Percentiles rank a stretch among this genome's conserved stretches.
phyloP scores from a whole-genome alignment of 768 basidiomycete species.

The Kwoniella mangroviensis region DNA sequence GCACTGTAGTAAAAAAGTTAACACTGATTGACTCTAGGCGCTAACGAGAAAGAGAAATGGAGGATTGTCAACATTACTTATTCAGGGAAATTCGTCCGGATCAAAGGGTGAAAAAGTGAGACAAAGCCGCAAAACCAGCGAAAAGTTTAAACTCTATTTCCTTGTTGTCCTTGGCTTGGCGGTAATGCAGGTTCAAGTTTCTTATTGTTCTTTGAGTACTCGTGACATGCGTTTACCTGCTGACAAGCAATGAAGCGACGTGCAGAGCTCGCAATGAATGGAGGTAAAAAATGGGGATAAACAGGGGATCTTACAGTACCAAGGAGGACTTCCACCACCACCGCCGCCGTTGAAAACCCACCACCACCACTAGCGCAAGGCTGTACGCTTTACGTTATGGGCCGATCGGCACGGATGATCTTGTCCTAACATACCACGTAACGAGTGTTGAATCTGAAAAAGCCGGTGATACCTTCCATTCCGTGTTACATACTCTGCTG shows the following conservation, averaged over 20 bases:
- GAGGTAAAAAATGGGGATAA: not conserved
- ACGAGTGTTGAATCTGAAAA: not conserved
- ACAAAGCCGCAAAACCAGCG: slow-evolving; percentile 6
- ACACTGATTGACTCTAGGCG: too few relatives aligned
- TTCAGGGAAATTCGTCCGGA: not conserved
- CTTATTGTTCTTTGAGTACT: not conserved
- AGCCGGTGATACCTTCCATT: not conserved
- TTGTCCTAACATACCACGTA: not conserved
- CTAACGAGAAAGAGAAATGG: too few relatives aligned
- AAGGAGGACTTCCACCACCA: not conserved
- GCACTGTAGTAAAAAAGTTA: too few relatives aligned
- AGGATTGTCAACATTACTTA: slow-evolving; percentile 10
- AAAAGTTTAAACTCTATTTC: slow-evolving; percentile 5
- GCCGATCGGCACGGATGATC: slow-evolving; percentile 1
- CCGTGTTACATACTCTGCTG: not conserved
- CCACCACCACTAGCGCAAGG: not conserved
- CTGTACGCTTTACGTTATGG: not conserved
- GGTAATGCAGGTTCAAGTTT: not conserved
- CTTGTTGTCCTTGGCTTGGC: not conserved
- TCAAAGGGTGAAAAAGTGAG: not conserved
- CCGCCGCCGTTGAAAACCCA: not conserved
- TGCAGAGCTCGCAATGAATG: too few relatives aligned
- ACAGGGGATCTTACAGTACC: not conserved
- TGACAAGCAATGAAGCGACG: too few relatives aligned
- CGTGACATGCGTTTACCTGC: not conserved